Conservation (phyloP, 1,284 basidiomycete genomes). For the Dichomitus squalens region DNA sequence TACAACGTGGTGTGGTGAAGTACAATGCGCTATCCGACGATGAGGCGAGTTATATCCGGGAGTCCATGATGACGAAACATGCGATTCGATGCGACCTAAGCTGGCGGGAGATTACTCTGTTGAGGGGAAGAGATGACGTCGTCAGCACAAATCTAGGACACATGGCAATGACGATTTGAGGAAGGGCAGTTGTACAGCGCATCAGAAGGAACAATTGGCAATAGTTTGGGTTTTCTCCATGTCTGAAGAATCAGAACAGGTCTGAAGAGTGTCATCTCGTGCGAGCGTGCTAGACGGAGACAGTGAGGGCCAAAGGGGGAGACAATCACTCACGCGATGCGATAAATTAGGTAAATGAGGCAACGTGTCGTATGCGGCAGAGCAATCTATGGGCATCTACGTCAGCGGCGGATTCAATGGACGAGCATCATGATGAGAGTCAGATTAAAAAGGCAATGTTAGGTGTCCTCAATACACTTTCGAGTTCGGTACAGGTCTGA, state of each 20-base stretch:
- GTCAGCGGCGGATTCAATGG: not conserved
- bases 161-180: not conserved
- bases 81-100: not conserved
- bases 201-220: slow-evolving; percentile 39
- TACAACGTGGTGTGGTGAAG: too few relatives aligned
- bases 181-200: slow-evolving; percentile 6
- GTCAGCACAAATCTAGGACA: not conserved
- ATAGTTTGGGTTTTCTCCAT: slow-evolving; percentile 37
- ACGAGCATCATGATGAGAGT: slow-evolving; percentile 18
- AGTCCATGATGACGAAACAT: not conserved
- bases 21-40: not conserved
- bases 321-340: slow-evolving; percentile 28
- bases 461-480: slow-evolving; percentile 36
- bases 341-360: not conserved
- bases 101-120: not conserved
- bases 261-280: slow-evolving; percentile 39
- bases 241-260: slow-evolving; percentile 38
- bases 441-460: slow-evolving; percentile 45
- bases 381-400: slow-evolving; percentile 3
- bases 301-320: not conserved
- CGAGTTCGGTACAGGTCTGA: slow-evolving; percentile 51
- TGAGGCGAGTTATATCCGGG: not conserved
- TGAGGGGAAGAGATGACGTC: not conserved
- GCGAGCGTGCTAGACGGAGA: not conserved
- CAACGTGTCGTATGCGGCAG: slow-evolving; percentile 1